Evolutionary conservation across 495 filamentous ascomycete genomes (phyloP).

Genomic region (Alectoria sarmentosa): DNA sequence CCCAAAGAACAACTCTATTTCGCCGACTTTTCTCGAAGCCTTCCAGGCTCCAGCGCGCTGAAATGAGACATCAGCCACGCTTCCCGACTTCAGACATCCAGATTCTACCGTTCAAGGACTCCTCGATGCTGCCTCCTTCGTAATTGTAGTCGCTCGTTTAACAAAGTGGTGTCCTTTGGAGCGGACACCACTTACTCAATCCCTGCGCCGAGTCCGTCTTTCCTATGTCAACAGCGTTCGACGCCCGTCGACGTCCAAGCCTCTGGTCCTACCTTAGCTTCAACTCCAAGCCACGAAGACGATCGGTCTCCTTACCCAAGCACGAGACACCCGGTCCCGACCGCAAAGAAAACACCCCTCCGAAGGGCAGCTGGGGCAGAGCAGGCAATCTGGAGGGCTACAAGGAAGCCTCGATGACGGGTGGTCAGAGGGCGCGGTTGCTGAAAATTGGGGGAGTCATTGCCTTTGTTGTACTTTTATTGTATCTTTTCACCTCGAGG

Average conservation of each 20-base stretch:
- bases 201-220: conserved; percentile 12
- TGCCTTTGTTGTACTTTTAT: conserved; percentile 61
- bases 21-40: too few relatives aligned
- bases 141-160: not conserved
- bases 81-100: not conserved
- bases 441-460: conserved; percentile 78
- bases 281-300: conserved; percentile 30
- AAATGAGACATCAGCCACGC: not conserved
- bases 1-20: not conserved
- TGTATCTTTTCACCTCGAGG: conserved; percentile 67
- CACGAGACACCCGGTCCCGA: conserved; percentile 33
- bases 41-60: too few relatives aligned
- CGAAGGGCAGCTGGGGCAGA: conserved; percentile 16
- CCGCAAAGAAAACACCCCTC: conserved; percentile 40
- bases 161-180: not conserved
- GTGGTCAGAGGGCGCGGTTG: conserved; percentile 68
- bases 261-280: conserved; percentile 46
- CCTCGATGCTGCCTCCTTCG: not conserved
- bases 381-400: conserved; percentile 36
- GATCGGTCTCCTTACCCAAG: conserved; percentile 36
- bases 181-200: not conserved
- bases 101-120: not conserved
- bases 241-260: conserved; percentile 36
- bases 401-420: conserved; percentile 54
- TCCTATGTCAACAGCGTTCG: conserved; percentile 38